Base-by-base conservation (phyloP, 2,329 filamentous ascomycete species). In the Fusarium illudens region DNA sequence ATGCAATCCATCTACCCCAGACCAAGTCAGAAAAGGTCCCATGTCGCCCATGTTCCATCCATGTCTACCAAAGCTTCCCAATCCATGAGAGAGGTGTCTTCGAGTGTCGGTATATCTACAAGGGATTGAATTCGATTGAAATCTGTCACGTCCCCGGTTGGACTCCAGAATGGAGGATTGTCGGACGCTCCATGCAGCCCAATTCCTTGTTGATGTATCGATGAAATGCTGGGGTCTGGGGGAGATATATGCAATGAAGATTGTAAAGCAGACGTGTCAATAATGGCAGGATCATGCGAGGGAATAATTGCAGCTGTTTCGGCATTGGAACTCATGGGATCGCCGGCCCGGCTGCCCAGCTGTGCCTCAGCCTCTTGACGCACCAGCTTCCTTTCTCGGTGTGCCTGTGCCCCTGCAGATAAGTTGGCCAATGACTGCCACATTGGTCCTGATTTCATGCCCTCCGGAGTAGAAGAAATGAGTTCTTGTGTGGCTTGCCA, bases 41-140 rank as follows among this genome's bases (percentile, higher is more conserved):
- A 73, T 5, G 59, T 54, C n/a, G 39, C 36, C 44, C 62, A 68
- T 8, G 57, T 63, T 9, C 51, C 63, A 12, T 65, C 62, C 1
- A 64, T 27, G 30, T 70, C 60, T 6, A 71, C 59, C 62, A 71
- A 57, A 15, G 53, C 42, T 2, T 73, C 65, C 70, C 71, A 72
- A 9, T 64, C 70, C 32, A 73, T 68, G 0, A 48, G 42, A 32
- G 36, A 53, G 3, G n/a, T 17, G 1, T 46, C 52, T 0, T 51
- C 48, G 2, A 49, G 22, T 13, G 55, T 36, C 3, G 33, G 37
- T 3, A 6, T 10, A n/a, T 33, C 39, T 3, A 36, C 36, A 4
- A 51, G 34, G 1, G 9, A 29, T 2, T 58, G 22, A 3, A 11
- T 10, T 9, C 66, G 60, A 1, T 10, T 30, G 9, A 50, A n/a